These are phyloP conservation scores for Hypoxylon cercidicola DNA, from an alignment of 495 filamentous ascomycete species.

Conservation along the genomic window DNA sequence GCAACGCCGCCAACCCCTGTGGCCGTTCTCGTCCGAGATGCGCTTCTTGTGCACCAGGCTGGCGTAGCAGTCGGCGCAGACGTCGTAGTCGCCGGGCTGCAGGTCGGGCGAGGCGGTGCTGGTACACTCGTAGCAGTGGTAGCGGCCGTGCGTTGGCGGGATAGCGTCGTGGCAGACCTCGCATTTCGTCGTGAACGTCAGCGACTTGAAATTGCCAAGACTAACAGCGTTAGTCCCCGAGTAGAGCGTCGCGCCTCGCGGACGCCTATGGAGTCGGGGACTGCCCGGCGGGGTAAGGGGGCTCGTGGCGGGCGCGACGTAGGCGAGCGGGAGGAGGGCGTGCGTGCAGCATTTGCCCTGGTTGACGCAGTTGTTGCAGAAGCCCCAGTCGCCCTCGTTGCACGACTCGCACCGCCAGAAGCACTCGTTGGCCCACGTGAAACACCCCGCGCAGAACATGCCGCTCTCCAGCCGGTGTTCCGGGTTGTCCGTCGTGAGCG, in stretches of 20 bases:
- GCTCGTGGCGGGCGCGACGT: constrained; percentile 38
- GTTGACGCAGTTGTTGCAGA: constrained; percentile 84
- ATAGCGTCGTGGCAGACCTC: constrained; percentile 79
- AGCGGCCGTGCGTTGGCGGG: constrained; percentile 71
- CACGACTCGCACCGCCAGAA: constrained; percentile 86
- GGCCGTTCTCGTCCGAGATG: constrained; percentile 78
- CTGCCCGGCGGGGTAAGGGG: constrained; percentile 33
- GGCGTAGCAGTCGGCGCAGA: constrained; percentile 81
- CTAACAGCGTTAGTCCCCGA: constrained; percentile 50
- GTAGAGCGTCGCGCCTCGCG: constrained; percentile 49
- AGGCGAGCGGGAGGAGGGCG: constrained; percentile 72
- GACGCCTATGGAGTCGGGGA: constrained; percentile 41
- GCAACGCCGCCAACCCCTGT: constrained; percentile 83
- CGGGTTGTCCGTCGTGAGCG: constrained; percentile 72
- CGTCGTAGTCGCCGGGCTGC: constrained; percentile 81
- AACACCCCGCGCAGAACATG: constrained; percentile 83
- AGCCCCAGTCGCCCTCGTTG: constrained; percentile 93
- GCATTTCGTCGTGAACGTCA: constrained; percentile 76
- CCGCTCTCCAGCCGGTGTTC: constrained; percentile 74
- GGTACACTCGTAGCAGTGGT: constrained; percentile 71
- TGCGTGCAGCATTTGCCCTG: constrained; percentile 81
- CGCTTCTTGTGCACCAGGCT: constrained; percentile 67
- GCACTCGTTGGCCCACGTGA: constrained; percentile 75
- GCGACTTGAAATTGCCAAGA: constrained; percentile 57
- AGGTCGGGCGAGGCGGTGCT: constrained; percentile 55